phyloP scores from a whole-genome alignment of 768 basidiomycete genomes.

The Gloeophyllum trabeum region DNA sequence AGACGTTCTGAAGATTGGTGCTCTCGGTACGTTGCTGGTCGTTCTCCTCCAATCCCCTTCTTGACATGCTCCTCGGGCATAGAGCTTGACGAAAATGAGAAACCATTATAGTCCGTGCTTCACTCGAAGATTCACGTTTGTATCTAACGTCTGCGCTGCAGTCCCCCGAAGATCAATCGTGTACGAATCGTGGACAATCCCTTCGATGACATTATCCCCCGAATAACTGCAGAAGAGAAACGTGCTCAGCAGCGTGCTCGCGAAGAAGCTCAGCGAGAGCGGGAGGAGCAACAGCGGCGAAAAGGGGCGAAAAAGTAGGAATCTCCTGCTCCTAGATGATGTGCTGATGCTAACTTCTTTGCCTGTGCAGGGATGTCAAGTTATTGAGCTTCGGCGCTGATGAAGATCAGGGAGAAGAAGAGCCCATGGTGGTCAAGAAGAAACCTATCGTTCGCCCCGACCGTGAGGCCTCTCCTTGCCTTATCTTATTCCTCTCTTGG shows the following conservation, averaged over 20 bases:
- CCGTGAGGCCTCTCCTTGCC: slow-evolving; percentile 33
- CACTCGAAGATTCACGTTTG: not conserved
- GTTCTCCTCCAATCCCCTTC: too few species aligned
- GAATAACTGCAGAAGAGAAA: slow-evolving; percentile 92
- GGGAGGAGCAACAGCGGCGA: slow-evolving; percentile 63
- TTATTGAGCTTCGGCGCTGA: slow-evolving; percentile 82
- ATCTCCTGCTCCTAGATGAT: not conserved
- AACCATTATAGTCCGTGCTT: slow-evolving; percentile 65
- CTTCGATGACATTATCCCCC: slow-evolving; percentile 88
- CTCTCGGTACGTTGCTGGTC: slow-evolving; percentile 50
- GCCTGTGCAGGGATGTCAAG: slow-evolving; percentile 61
- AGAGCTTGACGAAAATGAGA: slow-evolving; percentile 68
- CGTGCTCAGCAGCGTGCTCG: slow-evolving; percentile 74
- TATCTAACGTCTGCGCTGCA: slow-evolving; percentile 16
- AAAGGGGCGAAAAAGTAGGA: slow-evolving; percentile 84
- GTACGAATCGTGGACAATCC: slow-evolving; percentile 87
- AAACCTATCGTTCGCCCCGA: slow-evolving; percentile 80
- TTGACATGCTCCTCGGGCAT: not conserved
- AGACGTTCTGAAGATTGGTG: slow-evolving; percentile 91
- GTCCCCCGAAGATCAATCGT: slow-evolving; percentile 85
- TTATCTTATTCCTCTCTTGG: not conserved
- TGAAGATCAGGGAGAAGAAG: slow-evolving; percentile 49
- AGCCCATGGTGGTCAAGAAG: slow-evolving; percentile 49
- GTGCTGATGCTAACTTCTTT: not conserved
- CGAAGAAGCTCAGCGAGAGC: slow-evolving; percentile 61